A percentile compares a stretch with the other conserved stretches of the same genome.
phyloP scores from a whole-genome alignment of 441 rosid species.

The Erodium chrysanthum region DNA sequence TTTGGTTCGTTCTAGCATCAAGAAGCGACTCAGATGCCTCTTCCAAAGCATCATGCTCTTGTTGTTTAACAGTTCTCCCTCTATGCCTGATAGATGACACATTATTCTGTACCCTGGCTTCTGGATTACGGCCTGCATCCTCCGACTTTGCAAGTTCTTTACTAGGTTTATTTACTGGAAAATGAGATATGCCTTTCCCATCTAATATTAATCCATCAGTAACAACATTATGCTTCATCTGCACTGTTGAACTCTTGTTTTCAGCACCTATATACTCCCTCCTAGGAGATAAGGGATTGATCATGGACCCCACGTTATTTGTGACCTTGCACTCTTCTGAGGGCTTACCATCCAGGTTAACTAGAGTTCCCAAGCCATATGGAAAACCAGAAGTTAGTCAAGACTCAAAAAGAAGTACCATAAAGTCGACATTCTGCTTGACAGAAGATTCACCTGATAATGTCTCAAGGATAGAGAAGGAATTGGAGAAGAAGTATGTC shows the following conservation, averaged over 20 bases:
- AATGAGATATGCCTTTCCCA: slow-evolving; percentile 31
- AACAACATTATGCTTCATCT: background rate
- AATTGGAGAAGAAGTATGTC: slow-evolving; percentile 88
- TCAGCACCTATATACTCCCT: slow-evolving; percentile 34
- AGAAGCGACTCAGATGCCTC: slow-evolving; percentile 32
- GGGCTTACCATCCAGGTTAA: slow-evolving; percentile 48
- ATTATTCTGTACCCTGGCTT: slow-evolving; percentile 25
- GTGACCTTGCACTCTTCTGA: slow-evolving; percentile 38
- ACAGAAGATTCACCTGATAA: slow-evolving; percentile 54
- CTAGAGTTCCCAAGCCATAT: slow-evolving; percentile 27
- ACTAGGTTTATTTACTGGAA: slow-evolving; percentile 30
- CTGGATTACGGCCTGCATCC: slow-evolving; percentile 18
- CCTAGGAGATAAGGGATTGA: slow-evolving; percentile 31
- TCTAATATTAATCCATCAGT: slow-evolving; percentile 29
- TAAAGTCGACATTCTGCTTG: slow-evolving; percentile 17
- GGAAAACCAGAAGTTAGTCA: slow-evolving; percentile 12
- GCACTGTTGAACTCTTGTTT: slow-evolving; percentile 27
- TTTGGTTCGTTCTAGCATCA: slow-evolving; percentile 37
- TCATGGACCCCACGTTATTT: slow-evolving; percentile 27
- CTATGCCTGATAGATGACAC: slow-evolving; percentile 21
- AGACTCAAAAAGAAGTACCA: slow-evolving; percentile 10
- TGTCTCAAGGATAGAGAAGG: slow-evolving; percentile 88
- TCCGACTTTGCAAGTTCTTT: slow-evolving; percentile 23
- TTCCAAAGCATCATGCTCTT: slow-evolving; percentile 32
- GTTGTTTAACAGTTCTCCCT: slow-evolving; percentile 31